Evolutionary conservation across 352 stramenopile genomes (phyloP).

Genomic region (Globisporangium apiculatum): DNA sequence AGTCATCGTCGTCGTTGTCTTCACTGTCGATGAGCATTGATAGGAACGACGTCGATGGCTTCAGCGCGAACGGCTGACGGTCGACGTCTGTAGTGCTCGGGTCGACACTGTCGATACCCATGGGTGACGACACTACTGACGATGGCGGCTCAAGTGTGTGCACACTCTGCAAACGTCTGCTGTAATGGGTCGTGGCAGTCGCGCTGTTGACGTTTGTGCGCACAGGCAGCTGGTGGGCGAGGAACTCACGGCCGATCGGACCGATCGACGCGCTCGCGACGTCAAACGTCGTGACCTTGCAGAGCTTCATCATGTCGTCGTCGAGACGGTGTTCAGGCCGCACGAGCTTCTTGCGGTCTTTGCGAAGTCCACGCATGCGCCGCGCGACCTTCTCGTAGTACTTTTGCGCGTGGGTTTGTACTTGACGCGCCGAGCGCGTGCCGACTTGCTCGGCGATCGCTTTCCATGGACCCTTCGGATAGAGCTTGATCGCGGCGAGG

Average conservation of each 20-base stretch:
- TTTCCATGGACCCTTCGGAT: conserved; percentile 25
- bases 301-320: conserved; percentile 23
- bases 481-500: conserved; percentile 14
- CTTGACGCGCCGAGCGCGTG: conserved; percentile 44
- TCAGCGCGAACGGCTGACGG: neutral
- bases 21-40: neutral
- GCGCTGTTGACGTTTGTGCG: neutral
- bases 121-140: neutral
- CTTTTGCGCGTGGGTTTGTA: conserved; percentile 48
- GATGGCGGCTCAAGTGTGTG: neutral
- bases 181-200: neutral
- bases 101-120: neutral
- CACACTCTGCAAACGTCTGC: too few relatives aligned
- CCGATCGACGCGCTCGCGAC: neutral
- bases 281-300: neutral
- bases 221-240: neutral
- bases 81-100: neutral
- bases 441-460: conserved; percentile 19
- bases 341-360: conserved; percentile 47
- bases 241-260: neutral
- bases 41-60: neutral
- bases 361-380: conserved; percentile 45
- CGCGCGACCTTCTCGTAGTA: conserved; percentile 75
- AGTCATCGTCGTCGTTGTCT: neutral
- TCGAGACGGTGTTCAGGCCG: conserved; percentile 57